These are phyloP conservation scores for Solanum pinnatisectum DNA, from an alignment of 257 asterid species.

Conservation along the genomic window DNA sequence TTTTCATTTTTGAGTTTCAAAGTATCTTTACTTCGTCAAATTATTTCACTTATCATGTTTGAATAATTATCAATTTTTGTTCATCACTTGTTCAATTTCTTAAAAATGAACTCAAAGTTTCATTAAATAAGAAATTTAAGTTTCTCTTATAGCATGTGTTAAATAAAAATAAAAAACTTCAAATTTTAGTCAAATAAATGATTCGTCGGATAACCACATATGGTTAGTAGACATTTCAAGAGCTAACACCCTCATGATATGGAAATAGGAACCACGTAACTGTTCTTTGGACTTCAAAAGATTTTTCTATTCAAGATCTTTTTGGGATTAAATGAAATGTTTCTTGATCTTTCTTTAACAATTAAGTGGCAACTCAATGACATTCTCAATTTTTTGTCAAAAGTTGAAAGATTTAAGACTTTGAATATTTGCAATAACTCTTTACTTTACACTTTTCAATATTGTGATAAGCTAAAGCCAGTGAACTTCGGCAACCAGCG, in stretches of 20 bases:
- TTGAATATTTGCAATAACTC: no score
- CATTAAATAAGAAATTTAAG: neutral
- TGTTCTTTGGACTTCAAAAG: neutral
- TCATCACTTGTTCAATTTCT: no score
- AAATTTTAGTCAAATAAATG: neutral
- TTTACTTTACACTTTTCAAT: no score
- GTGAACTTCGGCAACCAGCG: no score
- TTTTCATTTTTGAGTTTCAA: neutral
- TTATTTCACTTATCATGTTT: neutral
- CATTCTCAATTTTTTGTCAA: no score
- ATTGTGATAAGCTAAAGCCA: no score
- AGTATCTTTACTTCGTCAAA: neutral
- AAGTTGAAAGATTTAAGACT: no score
- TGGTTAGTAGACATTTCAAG: neutral
- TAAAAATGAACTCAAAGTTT: neutral
- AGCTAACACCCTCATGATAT: neutral
- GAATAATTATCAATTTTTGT: neutral
- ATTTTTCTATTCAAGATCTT: neutral
- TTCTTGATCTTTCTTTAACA: no score
- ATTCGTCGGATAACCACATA: neutral
- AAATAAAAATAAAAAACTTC: neutral
- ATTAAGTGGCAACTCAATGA: no score
- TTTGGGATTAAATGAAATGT: no score
- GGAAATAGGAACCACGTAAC: neutral
- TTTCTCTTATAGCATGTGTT: neutral